These are phyloP conservation scores for Epichloe gansuensis DNA, from an alignment of 2,329 filamentous ascomycete species.

Conservation along the genomic window DNA sequence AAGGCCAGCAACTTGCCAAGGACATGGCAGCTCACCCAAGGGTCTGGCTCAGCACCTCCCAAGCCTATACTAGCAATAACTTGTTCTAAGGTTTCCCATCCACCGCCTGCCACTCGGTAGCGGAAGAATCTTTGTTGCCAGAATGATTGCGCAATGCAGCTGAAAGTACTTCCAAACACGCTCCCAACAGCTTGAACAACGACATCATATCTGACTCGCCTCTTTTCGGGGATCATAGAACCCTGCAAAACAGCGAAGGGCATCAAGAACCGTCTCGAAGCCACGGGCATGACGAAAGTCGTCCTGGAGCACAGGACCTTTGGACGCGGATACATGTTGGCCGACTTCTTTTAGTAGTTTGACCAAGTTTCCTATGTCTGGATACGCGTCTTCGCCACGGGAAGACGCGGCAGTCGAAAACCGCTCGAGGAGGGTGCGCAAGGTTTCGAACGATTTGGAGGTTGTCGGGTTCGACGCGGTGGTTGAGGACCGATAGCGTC, in stretches of 20 bases:
- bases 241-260: conserved; percentile 59
- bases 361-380: conserved; percentile 35
- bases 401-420: conserved; percentile 25
- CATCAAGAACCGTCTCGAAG: conserved; percentile 60
- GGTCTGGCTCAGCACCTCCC: conserved; percentile 53
- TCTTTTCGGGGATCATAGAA: conserved; percentile 59
- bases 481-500: conserved; percentile 53
- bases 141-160: conserved; percentile 65
- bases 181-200: conserved; percentile 58
- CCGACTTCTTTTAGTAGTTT: conserved; percentile 52
- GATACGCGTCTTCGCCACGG: conserved; percentile 29
- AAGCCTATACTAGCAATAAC: conserved; percentile 56
- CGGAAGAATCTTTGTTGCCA: conserved; percentile 85
- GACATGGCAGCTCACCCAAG: conserved; percentile 56
- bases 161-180: conserved; percentile 61
- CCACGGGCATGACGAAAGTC: conserved; percentile 72
- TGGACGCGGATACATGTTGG: conserved; percentile 43
- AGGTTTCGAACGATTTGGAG: conserved; percentile 48
- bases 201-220: conserved; percentile 49
- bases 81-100: conserved; percentile 67
- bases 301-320: conserved; percentile 50
- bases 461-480: conserved; percentile 44
- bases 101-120: conserved; percentile 60
- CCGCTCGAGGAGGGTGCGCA: conserved; percentile 41
- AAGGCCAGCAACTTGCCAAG: conserved; percentile 77